These are phyloP conservation scores for Fusarium sp. DNA, from an alignment of 2,329 filamentous ascomycete species.

Conservation along the genomic window DNA sequence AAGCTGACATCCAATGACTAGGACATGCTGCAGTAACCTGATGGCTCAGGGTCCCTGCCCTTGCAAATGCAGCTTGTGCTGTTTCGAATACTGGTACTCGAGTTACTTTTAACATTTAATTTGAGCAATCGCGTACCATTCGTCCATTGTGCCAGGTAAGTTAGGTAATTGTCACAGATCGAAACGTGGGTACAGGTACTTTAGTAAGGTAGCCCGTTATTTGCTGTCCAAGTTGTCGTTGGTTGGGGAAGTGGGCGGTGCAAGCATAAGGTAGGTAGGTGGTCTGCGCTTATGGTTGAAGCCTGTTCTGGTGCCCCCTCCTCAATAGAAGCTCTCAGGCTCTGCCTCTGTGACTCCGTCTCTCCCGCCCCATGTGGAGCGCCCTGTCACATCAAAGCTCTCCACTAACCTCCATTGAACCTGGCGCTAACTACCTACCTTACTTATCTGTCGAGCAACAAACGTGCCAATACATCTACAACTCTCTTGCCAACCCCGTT, in stretches of 20 bases:
- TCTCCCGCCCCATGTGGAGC: constrained; percentile 33
- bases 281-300: constrained; percentile 4
- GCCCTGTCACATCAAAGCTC: constrained; percentile 13
- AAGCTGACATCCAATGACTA: constrained; percentile 15
- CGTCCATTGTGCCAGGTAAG: neutral
- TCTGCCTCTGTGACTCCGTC: constrained; percentile 10
- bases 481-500: constrained; percentile 5
- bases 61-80: neutral
- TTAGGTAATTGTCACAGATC: neutral
- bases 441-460: constrained; percentile 13
- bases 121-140: neutral
- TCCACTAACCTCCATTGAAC: constrained; percentile 26
- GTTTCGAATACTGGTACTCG: neutral
- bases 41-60: neutral
- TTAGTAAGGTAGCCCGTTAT: neutral
- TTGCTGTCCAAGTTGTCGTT: neutral
- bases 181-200: neutral
- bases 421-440: constrained; percentile 22
- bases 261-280: constrained; percentile 12
- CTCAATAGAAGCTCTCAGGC: constrained; percentile 3
- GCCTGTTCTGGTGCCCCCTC: constrained; percentile 3
- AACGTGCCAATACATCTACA: constrained; percentile 22
- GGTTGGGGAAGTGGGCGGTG: constrained; percentile 15
- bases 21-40: constrained; percentile 11
- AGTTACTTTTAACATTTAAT: neutral